Base-by-base conservation (phyloP, 176 grass and related monocot genomes). In the Oryza australiensis region DNA sequence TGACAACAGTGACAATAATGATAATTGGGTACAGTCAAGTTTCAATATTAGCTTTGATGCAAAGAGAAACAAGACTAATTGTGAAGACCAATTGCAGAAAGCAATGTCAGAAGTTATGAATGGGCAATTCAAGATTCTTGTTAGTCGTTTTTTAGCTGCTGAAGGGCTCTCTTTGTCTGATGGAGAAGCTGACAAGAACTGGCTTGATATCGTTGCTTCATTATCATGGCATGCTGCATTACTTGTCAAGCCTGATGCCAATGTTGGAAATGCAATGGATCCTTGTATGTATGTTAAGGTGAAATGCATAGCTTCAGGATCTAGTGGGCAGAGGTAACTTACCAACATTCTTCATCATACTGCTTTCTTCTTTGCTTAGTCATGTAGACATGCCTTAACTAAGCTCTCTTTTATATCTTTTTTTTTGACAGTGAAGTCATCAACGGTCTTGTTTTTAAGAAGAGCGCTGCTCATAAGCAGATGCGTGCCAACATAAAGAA, bases 361-460 rank as follows among this genome's bases (percentile, higher is more conserved):
- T 65, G 22, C 37, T 82, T 33, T 72, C 72, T 82, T 13, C 45
- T 53, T 72, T 30, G 16, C 26, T 43, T 72, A 66, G 34, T 53
- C 20, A 32, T 55, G 49, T 22, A 55, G 7, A 5, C 18, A 55
- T 72, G 26, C 63, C 33, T 82, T 26, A 82, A 86, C 68, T 32
- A 13, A 10, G 46, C 42, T 22, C 60, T 26, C 28, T 88, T 60
- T 48, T 49, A 27, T 82, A 40, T 84, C 60, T 73, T 81, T 82
- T 68, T 66, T 49, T 66, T 49, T 87, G 82, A 84, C 87, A 98
- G 95, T 88, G 83, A 98, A 91, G 90, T 94, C 90, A 86, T 95
- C 74, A 92, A 91, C 3, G 95, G 95, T 87, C 88, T 95, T 85
- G 88, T 95, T 87, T 98, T 98, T 79, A 98, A 98, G 88, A 98